Conservation (phyloP, 371 early-diverging fungal genomes). For the Aphelidium insulamus region DNA sequence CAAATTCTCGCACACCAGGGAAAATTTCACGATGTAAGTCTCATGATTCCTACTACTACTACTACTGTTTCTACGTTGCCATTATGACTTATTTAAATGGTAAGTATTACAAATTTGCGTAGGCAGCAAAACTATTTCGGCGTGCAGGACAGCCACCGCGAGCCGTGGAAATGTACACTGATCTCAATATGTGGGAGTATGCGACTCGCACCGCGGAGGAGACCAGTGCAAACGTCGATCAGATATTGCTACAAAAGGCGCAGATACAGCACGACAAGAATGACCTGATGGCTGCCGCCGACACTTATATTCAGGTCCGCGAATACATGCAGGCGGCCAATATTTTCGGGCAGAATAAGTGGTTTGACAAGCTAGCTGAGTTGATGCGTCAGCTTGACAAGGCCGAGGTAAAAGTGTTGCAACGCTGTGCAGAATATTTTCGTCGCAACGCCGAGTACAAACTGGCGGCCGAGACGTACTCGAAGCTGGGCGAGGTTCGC, state of each 20-base stretch:
- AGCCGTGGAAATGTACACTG: conserved; percentile 26
- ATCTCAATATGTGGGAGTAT: conserved; percentile 24
- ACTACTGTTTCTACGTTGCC: too few relatives aligned
- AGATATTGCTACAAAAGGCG: conserved; percentile 20
- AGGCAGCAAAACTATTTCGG: conserved; percentile 18
- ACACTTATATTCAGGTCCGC: conserved; percentile 21
- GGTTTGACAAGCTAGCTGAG: conserved; percentile 17
- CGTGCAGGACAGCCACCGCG: background rate
- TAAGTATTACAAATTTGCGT: background rate
- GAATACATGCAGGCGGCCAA: conserved; percentile 22
- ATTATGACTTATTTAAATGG: too few relatives aligned
- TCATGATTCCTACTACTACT: too few relatives aligned
- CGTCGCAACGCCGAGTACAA: conserved; percentile 10
- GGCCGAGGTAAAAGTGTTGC: conserved; percentile 13
- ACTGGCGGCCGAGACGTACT: conserved; percentile 15
- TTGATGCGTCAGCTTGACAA: conserved; percentile 12
- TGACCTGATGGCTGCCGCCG: conserved; percentile 21
- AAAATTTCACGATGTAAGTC: conserved; percentile 20
- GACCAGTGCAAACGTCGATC: conserved; percentile 8
- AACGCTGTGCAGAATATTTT: conserved; percentile 14
- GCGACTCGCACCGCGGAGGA: conserved; percentile 21
- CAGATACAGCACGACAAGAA: conserved; percentile 18
- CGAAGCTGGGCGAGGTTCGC: conserved; percentile 16
- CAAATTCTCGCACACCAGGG: conserved; percentile 14
- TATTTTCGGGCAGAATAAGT: conserved; percentile 15